A percentile compares a stretch with the other conserved stretches of the same genome.
phyloP scores from a whole-genome alignment of 139 green algal genomes.

The Nannochloris sp. region DNA sequence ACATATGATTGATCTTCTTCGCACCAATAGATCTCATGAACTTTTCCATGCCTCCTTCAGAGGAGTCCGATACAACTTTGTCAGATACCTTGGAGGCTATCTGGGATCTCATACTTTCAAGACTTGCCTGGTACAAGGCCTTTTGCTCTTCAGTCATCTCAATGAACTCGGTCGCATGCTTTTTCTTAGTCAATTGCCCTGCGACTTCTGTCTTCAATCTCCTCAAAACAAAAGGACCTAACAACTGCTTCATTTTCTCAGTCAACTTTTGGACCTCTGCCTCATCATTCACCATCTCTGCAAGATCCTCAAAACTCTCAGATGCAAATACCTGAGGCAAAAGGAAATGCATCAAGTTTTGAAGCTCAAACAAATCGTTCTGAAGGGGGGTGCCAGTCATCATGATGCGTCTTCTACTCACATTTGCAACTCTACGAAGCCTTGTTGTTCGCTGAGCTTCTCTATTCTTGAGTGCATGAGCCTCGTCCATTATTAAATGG shows the following conservation, averaged over 20 bases:
- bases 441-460: constrained; percentile 29
- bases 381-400: constrained; percentile 85
- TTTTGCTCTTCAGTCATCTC: constrained; percentile 50
- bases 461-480: constrained; percentile 86
- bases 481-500: constrained; percentile 73
- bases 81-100: constrained; percentile 13
- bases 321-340: constrained; percentile 66
- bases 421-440: constrained; percentile 35
- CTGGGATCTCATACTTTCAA: constrained; percentile 27
- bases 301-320: constrained; percentile 25
- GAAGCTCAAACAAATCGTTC: constrained; percentile 83
- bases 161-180: constrained; percentile 46
- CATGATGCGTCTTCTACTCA: constrained; percentile 60
- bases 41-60: constrained; percentile 12
- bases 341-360: constrained; percentile 80
- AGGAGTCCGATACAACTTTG: constrained; percentile 7
- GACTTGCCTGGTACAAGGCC: constrained; percentile 39
- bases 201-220: constrained; percentile 84
- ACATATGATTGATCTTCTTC: constrained; percentile 75
- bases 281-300: constrained; percentile 30
- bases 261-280: constrained; percentile 36
- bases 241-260: constrained; percentile 69
- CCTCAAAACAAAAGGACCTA: constrained; percentile 84
- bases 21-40: constrained; percentile 35
- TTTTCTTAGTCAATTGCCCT: constrained; percentile 68